Evolutionary conservation across 495 filamentous ascomycete genomes (phyloP).

Genomic region (Penicillium atrosanguineum): DNA sequence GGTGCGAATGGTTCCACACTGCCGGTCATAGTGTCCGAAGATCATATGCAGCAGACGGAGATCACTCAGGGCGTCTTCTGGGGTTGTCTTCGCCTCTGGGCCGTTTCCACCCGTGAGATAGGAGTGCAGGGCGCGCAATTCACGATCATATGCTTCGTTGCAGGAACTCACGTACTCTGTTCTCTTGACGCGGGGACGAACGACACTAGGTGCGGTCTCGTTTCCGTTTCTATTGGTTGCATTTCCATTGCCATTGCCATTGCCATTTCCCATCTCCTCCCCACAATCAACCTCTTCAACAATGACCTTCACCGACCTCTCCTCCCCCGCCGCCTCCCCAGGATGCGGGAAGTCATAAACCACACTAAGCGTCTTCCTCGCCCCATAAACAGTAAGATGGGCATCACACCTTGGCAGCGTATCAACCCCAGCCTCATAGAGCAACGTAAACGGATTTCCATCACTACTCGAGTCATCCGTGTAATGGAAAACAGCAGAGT

Average conservation of each 20-base stretch:
- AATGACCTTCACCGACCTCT: constrained; percentile 45
- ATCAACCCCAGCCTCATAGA: constrained; percentile 57
- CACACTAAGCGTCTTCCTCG: constrained; percentile 45
- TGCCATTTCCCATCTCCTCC: background rate
- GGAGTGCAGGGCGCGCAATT: constrained; percentile 48
- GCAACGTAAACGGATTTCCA: constrained; percentile 43
- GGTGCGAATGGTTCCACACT: constrained; percentile 43
- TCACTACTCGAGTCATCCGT: constrained; percentile 13
- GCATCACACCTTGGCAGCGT: constrained; percentile 55
- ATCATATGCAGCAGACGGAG: constrained; percentile 34
- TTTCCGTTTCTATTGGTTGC: background rate
- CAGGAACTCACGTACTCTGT: constrained; percentile 40
- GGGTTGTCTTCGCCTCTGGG: constrained; percentile 45
- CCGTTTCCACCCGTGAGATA: constrained; percentile 37
- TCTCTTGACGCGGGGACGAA: constrained; percentile 19
- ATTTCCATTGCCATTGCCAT: background rate
- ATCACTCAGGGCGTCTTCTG: constrained; percentile 50
- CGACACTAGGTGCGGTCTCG: background rate
- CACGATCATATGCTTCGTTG: constrained; percentile 52
- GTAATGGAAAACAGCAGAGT: constrained; percentile 46
- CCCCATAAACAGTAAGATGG: constrained; percentile 52
- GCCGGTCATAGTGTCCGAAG: constrained; percentile 42
- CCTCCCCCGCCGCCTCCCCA: constrained; percentile 20
- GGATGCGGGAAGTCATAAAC: constrained; percentile 54
- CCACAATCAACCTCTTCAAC: constrained; percentile 40